Conservation (phyloP, 108 stramenopile genomes). For the Parmales sp. region DNA sequence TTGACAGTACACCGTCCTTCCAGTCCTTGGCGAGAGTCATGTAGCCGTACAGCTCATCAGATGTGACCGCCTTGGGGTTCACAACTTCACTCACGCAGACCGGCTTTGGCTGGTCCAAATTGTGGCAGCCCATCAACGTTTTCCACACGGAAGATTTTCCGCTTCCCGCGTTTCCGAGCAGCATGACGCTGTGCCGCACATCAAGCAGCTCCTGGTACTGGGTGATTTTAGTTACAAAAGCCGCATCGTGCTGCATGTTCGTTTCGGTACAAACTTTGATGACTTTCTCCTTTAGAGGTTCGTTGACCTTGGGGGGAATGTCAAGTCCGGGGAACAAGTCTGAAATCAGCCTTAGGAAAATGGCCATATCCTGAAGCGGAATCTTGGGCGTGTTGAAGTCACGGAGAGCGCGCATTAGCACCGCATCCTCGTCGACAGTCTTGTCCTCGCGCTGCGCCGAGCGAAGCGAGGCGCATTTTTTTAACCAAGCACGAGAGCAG, state of each 20-base stretch:
- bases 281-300: slow-evolving; percentile 13
- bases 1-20: slow-evolving; percentile 42
- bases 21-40: slow-evolving; percentile 41
- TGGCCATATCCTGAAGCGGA: slow-evolving; percentile 31
- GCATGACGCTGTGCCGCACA: slow-evolving; percentile 34
- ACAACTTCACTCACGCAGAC: slow-evolving; percentile 20
- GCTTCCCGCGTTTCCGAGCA: slow-evolving; percentile 34
- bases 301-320: slow-evolving; percentile 34
- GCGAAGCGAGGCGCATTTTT: too few species aligned
- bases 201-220: slow-evolving; percentile 32
- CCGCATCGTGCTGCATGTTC: slow-evolving; percentile 12
- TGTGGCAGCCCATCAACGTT: slow-evolving; percentile 23
- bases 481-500: too few species aligned
- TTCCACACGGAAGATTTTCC: slow-evolving; percentile 39
- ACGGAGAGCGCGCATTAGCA: slow-evolving; percentile 47
- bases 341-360: slow-evolving; percentile 38
- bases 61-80: slow-evolving; percentile 47
- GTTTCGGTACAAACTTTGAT: neutral
- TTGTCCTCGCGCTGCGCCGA: slow-evolving; percentile 41
- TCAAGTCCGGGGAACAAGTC: slow-evolving; percentile 43
- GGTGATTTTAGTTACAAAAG: slow-evolving; percentile 37
- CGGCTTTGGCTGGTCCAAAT: slow-evolving; percentile 11
- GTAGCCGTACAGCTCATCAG: slow-evolving; percentile 50
- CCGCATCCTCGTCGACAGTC: slow-evolving; percentile 35
- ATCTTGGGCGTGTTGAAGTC: slow-evolving; percentile 51